Evolutionary conservation across 176 grass and related monocot genomes (phyloP).

Genomic region (Microstegium vimineum): DNA sequence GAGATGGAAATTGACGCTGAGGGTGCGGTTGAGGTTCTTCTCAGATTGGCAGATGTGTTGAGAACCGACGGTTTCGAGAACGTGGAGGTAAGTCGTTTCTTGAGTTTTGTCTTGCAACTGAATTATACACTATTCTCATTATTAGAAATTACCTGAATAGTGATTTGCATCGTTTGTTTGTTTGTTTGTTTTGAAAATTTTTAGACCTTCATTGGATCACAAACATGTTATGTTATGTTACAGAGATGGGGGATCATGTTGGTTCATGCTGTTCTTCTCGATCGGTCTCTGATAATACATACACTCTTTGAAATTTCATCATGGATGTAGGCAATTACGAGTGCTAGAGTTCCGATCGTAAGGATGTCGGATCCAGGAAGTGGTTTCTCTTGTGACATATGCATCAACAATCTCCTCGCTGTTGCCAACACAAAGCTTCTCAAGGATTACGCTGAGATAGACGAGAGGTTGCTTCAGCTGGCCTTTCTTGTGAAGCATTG

Average conservation of each 20-base stretch:
- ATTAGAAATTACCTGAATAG: too few species aligned
- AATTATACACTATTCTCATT: too few species aligned
- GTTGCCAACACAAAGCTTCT: slow-evolving; percentile 70
- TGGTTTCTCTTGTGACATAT: slow-evolving; percentile 56
- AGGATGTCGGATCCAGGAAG: slow-evolving; percentile 44
- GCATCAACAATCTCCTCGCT: slow-evolving; percentile 62
- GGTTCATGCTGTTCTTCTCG: neutral
- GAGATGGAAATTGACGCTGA: slow-evolving; percentile 19
- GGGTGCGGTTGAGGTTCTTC: slow-evolving; percentile 3
- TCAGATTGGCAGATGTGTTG: slow-evolving; percentile 42
- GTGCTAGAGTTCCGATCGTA: slow-evolving; percentile 57
- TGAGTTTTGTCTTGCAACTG: neutral
- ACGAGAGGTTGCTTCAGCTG: slow-evolving; percentile 50
- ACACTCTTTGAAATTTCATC: slow-evolving; percentile 2
- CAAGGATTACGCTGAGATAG: slow-evolving; percentile 59
- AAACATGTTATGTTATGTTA: too few species aligned
- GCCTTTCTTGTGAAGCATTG: slow-evolving; percentile 74
- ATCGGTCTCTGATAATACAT: neutral
- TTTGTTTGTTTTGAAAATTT: too few species aligned
- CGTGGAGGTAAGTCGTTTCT: slow-evolving; percentile 44
- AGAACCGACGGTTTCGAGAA: slow-evolving; percentile 16
- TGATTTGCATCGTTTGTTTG: neutral
- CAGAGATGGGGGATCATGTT: too few species aligned
- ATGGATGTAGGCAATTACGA: slow-evolving; percentile 50
- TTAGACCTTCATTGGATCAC: too few species aligned